Percentiles rank a stretch among this genome's conserved stretches.
These are phyloP conservation scores for Xenosphaeropsis pyriputrescens DNA, from an alignment of 2,329 filamentous ascomycete genomes.

Conservation along the genomic window DNA sequence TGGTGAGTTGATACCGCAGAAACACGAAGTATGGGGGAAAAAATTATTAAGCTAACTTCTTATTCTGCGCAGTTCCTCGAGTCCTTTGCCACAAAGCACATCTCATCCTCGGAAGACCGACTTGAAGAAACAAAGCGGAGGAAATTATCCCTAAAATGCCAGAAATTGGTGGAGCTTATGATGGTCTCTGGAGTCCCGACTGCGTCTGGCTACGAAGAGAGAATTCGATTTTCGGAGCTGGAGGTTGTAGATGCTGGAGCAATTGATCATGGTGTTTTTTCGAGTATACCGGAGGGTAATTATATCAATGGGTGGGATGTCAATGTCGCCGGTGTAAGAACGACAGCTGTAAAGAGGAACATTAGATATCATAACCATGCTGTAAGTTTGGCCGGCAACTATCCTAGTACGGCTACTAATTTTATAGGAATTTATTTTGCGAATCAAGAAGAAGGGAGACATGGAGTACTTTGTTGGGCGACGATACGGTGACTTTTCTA, in stretches of 20 bases:
- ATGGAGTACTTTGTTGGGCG: slow-evolving; percentile 68
- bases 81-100: slow-evolving; percentile 92
- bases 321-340: slow-evolving; percentile 81
- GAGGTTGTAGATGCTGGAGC: slow-evolving; percentile 90
- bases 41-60: background rate
- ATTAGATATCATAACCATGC: slow-evolving; percentile 86
- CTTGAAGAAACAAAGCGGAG: slow-evolving; percentile 90
- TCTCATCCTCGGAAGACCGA: slow-evolving; percentile 91
- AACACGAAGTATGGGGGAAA: background rate
- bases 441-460: slow-evolving; percentile 66
- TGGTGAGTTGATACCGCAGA: slow-evolving; percentile 41
- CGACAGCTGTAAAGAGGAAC: slow-evolving; percentile 68
- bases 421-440: slow-evolving; percentile 68
- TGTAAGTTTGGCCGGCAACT: slow-evolving; percentile 30
- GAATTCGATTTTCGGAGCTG: slow-evolving; percentile 91
- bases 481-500: slow-evolving; percentile 77
- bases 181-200: slow-evolving; percentile 97
- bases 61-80: slow-evolving; percentile 71
- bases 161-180: slow-evolving; percentile 96
- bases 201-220: slow-evolving; percentile 91
- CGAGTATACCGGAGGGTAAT: slow-evolving; percentile 81
- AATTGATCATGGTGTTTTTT: slow-evolving; percentile 77
- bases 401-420: background rate
- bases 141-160: slow-evolving; percentile 83
- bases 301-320: slow-evolving; percentile 94